Conservation (phyloP, 345 rosid species). For the Dimocarpus longan region DNA sequence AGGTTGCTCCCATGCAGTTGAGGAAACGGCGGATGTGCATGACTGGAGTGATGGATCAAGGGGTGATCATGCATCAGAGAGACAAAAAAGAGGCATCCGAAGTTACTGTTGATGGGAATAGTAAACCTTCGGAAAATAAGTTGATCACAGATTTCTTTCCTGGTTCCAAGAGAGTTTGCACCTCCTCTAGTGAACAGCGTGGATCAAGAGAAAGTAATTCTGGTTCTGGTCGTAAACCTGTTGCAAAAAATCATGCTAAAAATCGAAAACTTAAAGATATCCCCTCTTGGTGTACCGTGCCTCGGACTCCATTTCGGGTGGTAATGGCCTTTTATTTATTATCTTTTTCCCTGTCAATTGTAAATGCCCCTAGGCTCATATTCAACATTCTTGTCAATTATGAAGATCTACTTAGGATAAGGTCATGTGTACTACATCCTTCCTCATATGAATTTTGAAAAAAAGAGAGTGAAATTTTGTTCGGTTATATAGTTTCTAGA, state of each 20-base stretch:
- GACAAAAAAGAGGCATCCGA: constrained; percentile 38
- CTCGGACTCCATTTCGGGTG: constrained; percentile 94
- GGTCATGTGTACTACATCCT: neutral
- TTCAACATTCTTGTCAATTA: constrained; percentile 6
- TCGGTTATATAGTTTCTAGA: neutral
- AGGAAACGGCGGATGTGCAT: constrained; percentile 23
- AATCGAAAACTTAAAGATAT: constrained; percentile 53
- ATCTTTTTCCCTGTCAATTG: neutral
- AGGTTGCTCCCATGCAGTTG: constrained; percentile 28
- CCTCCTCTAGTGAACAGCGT: constrained; percentile 34
- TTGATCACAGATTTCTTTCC: constrained; percentile 86
- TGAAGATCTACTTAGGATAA: neutral
- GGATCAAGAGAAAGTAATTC: constrained; percentile 30
- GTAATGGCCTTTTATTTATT: constrained; percentile 40
- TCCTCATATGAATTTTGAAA: neutral
- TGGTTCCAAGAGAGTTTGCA: constrained; percentile 49
- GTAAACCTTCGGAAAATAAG: constrained; percentile 57
- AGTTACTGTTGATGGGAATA: constrained; percentile 38
- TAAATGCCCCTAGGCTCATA: neutral
- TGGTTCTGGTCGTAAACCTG: constrained; percentile 40
- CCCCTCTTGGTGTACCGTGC: constrained; percentile 81
- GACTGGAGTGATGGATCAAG: constrained; percentile 18
- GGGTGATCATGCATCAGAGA: constrained; percentile 33
- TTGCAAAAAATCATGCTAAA: constrained; percentile 38
- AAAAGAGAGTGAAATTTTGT: neutral